Evolutionary conservation across 495 filamentous ascomycete species (phyloP), one percentile per base, ranked within the genome.

Genomic region (Hypomontagnella monticulosa): DNA sequence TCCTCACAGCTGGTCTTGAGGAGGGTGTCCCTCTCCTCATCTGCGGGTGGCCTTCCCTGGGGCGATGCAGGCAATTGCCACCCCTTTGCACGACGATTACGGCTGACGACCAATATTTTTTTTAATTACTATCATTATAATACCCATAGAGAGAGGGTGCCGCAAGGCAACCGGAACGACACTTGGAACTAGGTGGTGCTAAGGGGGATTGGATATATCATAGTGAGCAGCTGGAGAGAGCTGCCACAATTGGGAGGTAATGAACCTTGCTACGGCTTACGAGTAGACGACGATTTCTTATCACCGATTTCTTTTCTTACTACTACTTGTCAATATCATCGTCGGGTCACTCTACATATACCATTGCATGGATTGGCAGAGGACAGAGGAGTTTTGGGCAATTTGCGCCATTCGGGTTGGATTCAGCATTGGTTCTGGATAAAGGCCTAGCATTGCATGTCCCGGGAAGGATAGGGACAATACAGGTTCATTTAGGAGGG

Each of bases 141-240:
- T 67, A 61, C 63, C 64, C 66, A 55, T 64, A 75, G 66, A 74
- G 72, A 69, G 63, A 73, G 71, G 67, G 66, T 60, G 73, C 73
- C 73, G 73, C 73, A 54, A 75, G 73, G 73, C 73, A 71, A 69
- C 64, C 50, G 65, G 63, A 65, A 73, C 71, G 72, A 75, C 73
- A 71, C 71, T 72, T 73, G 69, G 71, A 73, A 56, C 69, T 57
- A 14, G 63, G 16, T 32, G 55, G 55, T 44, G 54, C 42, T 7
- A 23, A 53, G 11, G 51, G 49, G 56, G 49, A 7, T 67, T 63
- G 54, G 68, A 69, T 64, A 64, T 61, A 74, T 66, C 53, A 67
- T 57, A 4, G 61, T 49, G 53, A 44, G 53, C 52, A 47, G 60
- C 42, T 12, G 59, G 52, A 20, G 46, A 6, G 57, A 43, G 62